Percentiles rank a stretch among this genome's conserved stretches.
phyloP scores from a whole-genome alignment of 768 basidiomycete species.

The Phallus indusiatus region DNA sequence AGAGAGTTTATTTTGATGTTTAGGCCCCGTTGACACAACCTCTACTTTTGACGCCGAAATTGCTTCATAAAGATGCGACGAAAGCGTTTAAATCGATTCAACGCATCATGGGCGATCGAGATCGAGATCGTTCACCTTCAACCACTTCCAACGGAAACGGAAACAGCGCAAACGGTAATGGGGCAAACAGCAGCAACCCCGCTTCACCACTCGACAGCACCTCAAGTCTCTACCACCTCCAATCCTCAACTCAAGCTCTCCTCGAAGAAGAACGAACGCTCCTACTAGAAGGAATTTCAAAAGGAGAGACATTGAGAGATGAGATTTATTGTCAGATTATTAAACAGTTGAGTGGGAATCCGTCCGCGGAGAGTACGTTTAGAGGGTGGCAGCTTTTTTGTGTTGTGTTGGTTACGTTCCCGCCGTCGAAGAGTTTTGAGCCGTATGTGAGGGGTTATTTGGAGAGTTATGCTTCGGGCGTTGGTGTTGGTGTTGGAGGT shows the following conservation, averaged over 20 bases:
- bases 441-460: slow-evolving; percentile 76
- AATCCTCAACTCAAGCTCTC: slow-evolving; percentile 14
- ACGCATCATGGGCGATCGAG: slow-evolving; percentile 88
- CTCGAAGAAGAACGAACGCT: slow-evolving; percentile 86
- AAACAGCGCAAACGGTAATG: too few species aligned
- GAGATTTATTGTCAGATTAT: slow-evolving; percentile 90
- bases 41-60: slow-evolving; percentile 58
- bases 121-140: slow-evolving; percentile 47
- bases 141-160: slow-evolving; percentile 14
- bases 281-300: slow-evolving; percentile 64
- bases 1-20: slow-evolving; percentile 1
- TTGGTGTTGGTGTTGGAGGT: background rate
- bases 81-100: slow-evolving; percentile 85
- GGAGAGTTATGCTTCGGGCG: slow-evolving; percentile 20
- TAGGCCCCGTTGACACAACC: slow-evolving; percentile 62
- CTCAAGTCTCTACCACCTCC: slow-evolving; percentile 30
- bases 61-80: slow-evolving; percentile 67
- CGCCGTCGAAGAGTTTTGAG: slow-evolving; percentile 90
- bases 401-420: slow-evolving; percentile 84
- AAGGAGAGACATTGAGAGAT: slow-evolving; percentile 76
- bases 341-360: slow-evolving; percentile 84
- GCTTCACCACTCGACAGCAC: slow-evolving; percentile 38
- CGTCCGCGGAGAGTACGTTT: slow-evolving; percentile 72
- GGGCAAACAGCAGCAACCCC: slow-evolving; percentile 22
- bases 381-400: slow-evolving; percentile 92